These are phyloP conservation scores for Hibiscus tridactylites DNA, from an alignment of 345 rosid species.

Conservation along the genomic window DNA sequence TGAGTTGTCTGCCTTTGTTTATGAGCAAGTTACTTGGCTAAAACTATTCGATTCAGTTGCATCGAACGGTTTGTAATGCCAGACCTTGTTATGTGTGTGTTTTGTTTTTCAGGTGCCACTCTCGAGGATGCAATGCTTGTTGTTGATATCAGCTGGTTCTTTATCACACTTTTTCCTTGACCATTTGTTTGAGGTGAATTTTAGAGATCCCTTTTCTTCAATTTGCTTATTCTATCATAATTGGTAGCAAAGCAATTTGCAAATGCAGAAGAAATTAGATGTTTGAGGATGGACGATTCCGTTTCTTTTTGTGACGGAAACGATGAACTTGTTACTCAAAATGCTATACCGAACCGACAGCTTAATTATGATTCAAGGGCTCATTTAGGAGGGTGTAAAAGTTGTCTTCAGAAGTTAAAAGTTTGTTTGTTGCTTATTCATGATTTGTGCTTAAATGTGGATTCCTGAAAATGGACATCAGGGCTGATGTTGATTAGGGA, in stretches of 20 bases:
- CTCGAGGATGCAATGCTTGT: conserved; percentile 44
- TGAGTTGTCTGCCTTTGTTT: not conserved
- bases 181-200: conserved; percentile 58
- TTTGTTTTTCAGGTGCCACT: conserved; percentile 38
- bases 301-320: not conserved
- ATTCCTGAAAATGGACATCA: not conserved
- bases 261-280: not conserved
- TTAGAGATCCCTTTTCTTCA: not conserved
- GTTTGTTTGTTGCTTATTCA: not conserved
- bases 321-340: not conserved
- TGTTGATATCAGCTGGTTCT: conserved; percentile 46
- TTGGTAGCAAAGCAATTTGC: not conserved
- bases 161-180: conserved; percentile 66
- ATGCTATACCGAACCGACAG: not conserved
- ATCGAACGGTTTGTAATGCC: not conserved
- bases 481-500: not conserved
- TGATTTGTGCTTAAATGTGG: not conserved
- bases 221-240: not conserved
- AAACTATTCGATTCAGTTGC: not conserved
- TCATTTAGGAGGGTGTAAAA: not conserved
- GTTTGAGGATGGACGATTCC: not conserved
- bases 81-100: not conserved
- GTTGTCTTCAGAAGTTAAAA: not conserved
- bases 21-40: not conserved
- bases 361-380: not conserved